A percentile compares a stretch with the other conserved stretches of the same genome.
Conservation (phyloP, 1,139 yeast genomes). For the Yamadazyma trypodendri region DNA sequence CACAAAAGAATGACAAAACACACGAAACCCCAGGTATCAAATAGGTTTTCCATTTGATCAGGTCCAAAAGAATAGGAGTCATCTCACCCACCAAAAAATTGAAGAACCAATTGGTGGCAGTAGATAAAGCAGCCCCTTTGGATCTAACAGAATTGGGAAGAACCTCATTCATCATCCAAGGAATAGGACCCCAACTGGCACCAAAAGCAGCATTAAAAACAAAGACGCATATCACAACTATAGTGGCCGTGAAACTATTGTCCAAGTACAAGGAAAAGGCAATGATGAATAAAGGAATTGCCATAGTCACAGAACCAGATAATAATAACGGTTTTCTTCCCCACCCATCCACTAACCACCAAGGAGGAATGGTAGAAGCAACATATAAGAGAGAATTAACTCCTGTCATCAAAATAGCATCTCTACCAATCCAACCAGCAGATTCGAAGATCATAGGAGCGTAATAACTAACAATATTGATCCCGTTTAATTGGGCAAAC, state of each 20-base stretch:
- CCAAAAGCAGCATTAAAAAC: slow-evolving; percentile 86
- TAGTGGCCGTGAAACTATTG: slow-evolving; percentile 59
- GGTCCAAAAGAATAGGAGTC: slow-evolving; percentile 81
- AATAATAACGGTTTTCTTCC: slow-evolving; percentile 82
- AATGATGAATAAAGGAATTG: slow-evolving; percentile 61
- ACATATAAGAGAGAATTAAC: slow-evolving; percentile 76
- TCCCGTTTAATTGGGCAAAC: slow-evolving; percentile 92
- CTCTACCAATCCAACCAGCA: slow-evolving; percentile 91
- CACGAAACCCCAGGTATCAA: slow-evolving; percentile 80
- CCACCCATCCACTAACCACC: slow-evolving; percentile 89
- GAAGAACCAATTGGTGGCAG: slow-evolving; percentile 94
- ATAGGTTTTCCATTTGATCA: slow-evolving; percentile 77
- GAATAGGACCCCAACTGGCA: slow-evolving; percentile 90
- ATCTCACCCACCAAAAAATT: slow-evolving; percentile 89
- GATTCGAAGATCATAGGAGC: slow-evolving; percentile 93
- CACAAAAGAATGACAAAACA: slow-evolving; percentile 61
- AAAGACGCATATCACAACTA: slow-evolving; percentile 75
- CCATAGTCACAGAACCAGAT: slow-evolving; percentile 80
- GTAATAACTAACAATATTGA: slow-evolving; percentile 87
- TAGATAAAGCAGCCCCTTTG: slow-evolving; percentile 86
- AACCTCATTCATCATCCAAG: slow-evolving; percentile 92
- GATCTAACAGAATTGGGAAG: slow-evolving; percentile 86
- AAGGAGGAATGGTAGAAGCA: slow-evolving; percentile 78
- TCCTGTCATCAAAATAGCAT: slow-evolving; percentile 93
- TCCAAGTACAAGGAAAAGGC: slow-evolving; percentile 65